Conservation (phyloP, 768 basidiomycete genomes). For the Psilocybe cyanescens region DNA sequence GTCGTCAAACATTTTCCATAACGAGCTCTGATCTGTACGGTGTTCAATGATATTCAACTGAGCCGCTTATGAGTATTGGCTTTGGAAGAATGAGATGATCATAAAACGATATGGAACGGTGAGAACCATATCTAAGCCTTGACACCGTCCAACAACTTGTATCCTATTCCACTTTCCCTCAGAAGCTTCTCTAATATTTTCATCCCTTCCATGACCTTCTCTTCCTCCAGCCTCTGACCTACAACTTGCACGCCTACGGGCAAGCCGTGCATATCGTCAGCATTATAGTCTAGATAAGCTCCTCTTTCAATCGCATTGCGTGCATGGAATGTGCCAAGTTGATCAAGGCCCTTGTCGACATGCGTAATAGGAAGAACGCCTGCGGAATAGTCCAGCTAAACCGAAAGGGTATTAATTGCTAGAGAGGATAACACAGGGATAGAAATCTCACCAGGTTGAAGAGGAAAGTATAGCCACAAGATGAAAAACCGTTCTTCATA, state of each 20-base stretch:
- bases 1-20: too few species aligned
- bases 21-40: too few species aligned
- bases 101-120: background rate
- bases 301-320: slow-evolving; percentile 49
- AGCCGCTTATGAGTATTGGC: too few species aligned
- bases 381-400: slow-evolving; percentile 43
- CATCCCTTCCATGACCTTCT: slow-evolving; percentile 66
- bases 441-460: slow-evolving; percentile 56
- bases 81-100: too few species aligned
- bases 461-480: slow-evolving; percentile 63
- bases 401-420: background rate
- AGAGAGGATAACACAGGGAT: background rate
- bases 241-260: slow-evolving; percentile 67
- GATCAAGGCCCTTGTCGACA: slow-evolving; percentile 49
- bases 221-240: slow-evolving; percentile 63
- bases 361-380: slow-evolving; percentile 63
- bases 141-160: slow-evolving; percentile 12
- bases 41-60: too few species aligned
- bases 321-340: slow-evolving; percentile 35
- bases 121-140: background rate
- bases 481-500: slow-evolving; percentile 53
- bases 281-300: slow-evolving; percentile 54
- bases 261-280: slow-evolving; percentile 56
- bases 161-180: slow-evolving; percentile 25
- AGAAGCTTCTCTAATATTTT: slow-evolving; percentile 48